Evolutionary conservation across 2,329 filamentous ascomycete species (phyloP), one percentile per base, ranked within the genome.

Genomic region (Phoma sp.): DNA sequence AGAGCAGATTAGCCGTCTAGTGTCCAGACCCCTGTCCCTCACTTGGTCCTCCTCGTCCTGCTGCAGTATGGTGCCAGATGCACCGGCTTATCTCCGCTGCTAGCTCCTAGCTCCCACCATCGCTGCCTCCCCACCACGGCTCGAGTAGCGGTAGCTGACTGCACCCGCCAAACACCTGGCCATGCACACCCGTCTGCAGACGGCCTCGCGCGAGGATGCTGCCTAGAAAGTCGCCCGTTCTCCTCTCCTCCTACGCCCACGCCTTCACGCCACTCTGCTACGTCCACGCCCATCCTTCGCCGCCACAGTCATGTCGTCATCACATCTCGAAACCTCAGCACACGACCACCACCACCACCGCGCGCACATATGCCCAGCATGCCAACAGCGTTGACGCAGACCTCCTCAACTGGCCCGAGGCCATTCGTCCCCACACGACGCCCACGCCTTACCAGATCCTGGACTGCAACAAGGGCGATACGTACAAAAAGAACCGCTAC

Each of bases 371-470:
- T 51, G 72, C 72, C 59, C 64, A 71, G 43, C 66, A 69, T 51
- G 51, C 56, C 43, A 49, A 60, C 46, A 46, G 61, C 47, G 44
- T 62, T 13, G 59, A 67, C 31, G 35, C 57, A 32, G 69, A 71
- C 52, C 62, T 67, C 38, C 48, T 65, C 32, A 59, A 46, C 49
- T 76, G 74, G 74, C 74, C 74, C 19, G 68, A 67, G 9, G 60
- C 68, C 21, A 50, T 66, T 19, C 67, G 55, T 49, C 78, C 77
- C 15, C 76, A 76, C 40, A 61, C 73, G 15, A 70, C 74, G 24
- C 91, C 90, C 1, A 94, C 93, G 0, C 95, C 95, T 1, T 98
- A 99, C 78, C 91, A 98, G 69, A 91, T 99, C 71, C 88, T 98
- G 68, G 81, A 84, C 29, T 78, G 84, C 61, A 77, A 80, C 49